phyloP scores from a whole-genome alignment of 148 eudicot genomes.

The Selenicereus undatus region DNA sequence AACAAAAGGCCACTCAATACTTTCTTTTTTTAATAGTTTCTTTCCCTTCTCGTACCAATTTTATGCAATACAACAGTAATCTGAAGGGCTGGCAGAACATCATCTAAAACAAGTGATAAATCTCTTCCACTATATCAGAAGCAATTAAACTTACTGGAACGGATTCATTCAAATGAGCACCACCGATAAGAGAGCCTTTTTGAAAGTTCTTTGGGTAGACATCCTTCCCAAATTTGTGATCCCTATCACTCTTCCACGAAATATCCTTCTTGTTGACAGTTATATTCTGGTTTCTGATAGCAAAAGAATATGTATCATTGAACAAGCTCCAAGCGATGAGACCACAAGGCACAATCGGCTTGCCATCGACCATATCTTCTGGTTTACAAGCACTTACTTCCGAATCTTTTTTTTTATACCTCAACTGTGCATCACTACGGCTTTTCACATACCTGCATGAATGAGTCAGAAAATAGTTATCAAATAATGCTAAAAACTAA shows the following conservation, averaged over 20 bases:
- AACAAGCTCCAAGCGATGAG: slow-evolving; percentile 99
- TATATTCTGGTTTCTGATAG: slow-evolving; percentile 44
- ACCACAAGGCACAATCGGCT: slow-evolving; percentile 84
- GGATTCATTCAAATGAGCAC: slow-evolving; percentile 46
- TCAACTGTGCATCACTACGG: slow-evolving; percentile 71
- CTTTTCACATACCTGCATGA: slow-evolving; percentile 68
- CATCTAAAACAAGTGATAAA: background rate
- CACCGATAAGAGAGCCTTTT: slow-evolving; percentile 63
- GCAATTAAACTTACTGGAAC: slow-evolving; percentile 52
- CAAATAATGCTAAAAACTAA: background rate
- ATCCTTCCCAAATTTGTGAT: slow-evolving; percentile 81
- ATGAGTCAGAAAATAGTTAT: background rate
- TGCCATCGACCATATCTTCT: slow-evolving; percentile 36
- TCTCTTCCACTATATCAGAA: background rate
- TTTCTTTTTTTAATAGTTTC: no score
- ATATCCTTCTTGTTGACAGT: slow-evolving; percentile 64
- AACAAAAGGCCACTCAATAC: no score
- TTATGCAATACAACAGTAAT: background rate
- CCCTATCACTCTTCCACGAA: slow-evolving; percentile 98
- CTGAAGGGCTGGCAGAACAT: background rate
- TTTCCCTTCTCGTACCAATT: background rate
- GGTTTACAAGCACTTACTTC: slow-evolving; percentile 46
- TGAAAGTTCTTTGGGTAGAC: slow-evolving; percentile 86
- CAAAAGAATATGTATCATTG: slow-evolving; percentile 82
- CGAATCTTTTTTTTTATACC: slow-evolving; percentile 26